phyloP scores from a whole-genome alignment of 306 rosid species.

The Benincasa hispida region DNA sequence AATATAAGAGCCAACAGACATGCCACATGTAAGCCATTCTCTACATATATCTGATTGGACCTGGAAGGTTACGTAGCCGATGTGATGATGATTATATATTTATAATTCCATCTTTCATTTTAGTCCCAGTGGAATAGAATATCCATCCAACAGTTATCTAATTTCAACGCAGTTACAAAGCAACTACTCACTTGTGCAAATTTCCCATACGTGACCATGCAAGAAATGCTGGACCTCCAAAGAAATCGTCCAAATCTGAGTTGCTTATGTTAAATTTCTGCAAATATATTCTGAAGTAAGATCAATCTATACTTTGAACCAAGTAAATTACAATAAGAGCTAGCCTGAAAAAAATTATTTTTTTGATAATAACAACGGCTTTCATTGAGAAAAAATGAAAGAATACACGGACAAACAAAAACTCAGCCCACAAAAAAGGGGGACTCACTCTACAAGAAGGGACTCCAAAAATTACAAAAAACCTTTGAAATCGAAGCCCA shows the following conservation, averaged over 20 bases:
- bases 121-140: not conserved
- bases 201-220: slow-evolving; percentile 97
- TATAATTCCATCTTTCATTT: not conserved
- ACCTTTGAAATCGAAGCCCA: too few relatives aligned
- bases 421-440: too few relatives aligned
- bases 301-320: not conserved
- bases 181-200: slow-evolving; percentile 62
- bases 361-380: too few relatives aligned
- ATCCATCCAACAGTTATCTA: not conserved
- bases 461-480: too few relatives aligned
- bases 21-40: not conserved
- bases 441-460: too few relatives aligned
- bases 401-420: too few relatives aligned
- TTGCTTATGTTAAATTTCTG: slow-evolving; percentile 63
- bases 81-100: not conserved
- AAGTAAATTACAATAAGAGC: not conserved
- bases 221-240: slow-evolving; percentile 94
- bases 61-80: not conserved
- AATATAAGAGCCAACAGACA: not conserved
- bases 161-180: not conserved
- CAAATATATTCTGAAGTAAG: slow-evolving; percentile 7
- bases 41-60: not conserved
- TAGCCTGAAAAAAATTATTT: not conserved
- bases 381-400: too few relatives aligned
- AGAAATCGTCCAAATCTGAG: slow-evolving; percentile 69